Percentiles rank a stretch among this genome's conserved stretches.
Conservation (phyloP, 306 rosid genomes). For the Vachellia pachyceras region DNA sequence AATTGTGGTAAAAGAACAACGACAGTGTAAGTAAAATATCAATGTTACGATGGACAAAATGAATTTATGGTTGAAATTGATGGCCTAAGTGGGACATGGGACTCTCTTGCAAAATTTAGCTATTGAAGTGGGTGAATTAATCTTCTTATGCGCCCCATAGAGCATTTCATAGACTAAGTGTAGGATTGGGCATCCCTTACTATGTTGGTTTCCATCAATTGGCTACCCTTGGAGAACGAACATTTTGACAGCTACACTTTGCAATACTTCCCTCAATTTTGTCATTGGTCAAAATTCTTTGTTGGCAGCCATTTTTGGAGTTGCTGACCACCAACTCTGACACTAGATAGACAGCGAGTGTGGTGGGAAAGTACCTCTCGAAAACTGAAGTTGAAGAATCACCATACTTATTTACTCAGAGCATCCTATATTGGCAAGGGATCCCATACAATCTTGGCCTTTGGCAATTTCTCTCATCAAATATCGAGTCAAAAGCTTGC, state of each 20-base stretch:
- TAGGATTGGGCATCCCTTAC: background rate
- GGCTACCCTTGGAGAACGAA: background rate
- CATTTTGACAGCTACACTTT: background rate
- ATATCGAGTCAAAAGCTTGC: background rate
- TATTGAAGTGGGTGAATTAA: background rate
- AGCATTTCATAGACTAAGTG: background rate
- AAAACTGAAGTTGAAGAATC: background rate
- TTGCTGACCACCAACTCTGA: background rate
- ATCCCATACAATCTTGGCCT: background rate
- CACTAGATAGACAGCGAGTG: background rate
- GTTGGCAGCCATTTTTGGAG: too few species aligned
- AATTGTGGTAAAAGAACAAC: background rate
- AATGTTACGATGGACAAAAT: conserved; percentile 3
- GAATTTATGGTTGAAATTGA: conserved; percentile 16
- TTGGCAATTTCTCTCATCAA: background rate
- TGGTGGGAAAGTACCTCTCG: background rate
- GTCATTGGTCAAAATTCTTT: background rate
- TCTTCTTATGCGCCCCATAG: background rate
- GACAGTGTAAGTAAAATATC: conserved; percentile 9
- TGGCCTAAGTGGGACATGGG: background rate
- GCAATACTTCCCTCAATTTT: background rate
- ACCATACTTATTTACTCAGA: background rate
- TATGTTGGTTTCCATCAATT: background rate
- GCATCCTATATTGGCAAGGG: background rate
- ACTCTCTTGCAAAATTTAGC: background rate